Evolutionary conservation across 2,329 filamentous ascomycete genomes (phyloP).

Genomic region (Simplicillium sp.): DNA sequence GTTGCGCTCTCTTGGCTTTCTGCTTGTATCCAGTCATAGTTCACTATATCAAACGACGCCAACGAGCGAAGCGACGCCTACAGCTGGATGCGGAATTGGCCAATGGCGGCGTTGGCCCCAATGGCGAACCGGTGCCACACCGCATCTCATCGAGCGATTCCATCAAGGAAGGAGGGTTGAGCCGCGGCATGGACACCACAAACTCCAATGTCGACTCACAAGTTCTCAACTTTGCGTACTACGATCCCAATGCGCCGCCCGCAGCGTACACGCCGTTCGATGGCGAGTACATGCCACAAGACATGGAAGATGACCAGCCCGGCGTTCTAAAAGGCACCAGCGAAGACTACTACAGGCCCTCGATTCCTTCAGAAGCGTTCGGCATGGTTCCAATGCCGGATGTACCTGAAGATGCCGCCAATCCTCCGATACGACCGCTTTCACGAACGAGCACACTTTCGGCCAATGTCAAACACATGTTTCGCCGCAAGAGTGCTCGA

Average conservation of each 20-base stretch:
- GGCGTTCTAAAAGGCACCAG: slow-evolving; percentile 24
- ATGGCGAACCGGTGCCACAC: slow-evolving; percentile 12
- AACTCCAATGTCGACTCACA: neutral
- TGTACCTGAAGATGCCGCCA: slow-evolving; percentile 9
- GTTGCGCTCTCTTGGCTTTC: slow-evolving; percentile 20
- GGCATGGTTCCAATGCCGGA: slow-evolving; percentile 24
- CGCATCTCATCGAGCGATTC: slow-evolving; percentile 28
- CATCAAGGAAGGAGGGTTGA: slow-evolving; percentile 12
- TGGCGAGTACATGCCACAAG: slow-evolving; percentile 17
- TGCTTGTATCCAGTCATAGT: slow-evolving; percentile 30
- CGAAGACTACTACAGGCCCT: slow-evolving; percentile 31
- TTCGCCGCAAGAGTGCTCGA: slow-evolving; percentile 22
- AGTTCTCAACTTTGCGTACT: slow-evolving; percentile 1
- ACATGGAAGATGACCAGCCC: slow-evolving; percentile 17
- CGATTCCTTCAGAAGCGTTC: slow-evolving; percentile 29
- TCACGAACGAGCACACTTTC: slow-evolving; percentile 24
- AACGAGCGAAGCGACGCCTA: slow-evolving; percentile 11
- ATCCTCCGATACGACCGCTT: slow-evolving; percentile 14
- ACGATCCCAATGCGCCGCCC: slow-evolving; percentile 8
- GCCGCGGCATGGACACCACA: neutral
- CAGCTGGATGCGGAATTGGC: slow-evolving; percentile 20
- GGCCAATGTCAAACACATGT: slow-evolving; percentile 24
- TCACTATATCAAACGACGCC: slow-evolving; percentile 18
- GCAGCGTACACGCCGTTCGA: slow-evolving; percentile 11
- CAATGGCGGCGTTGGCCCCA: slow-evolving; percentile 6